phyloP scores from a whole-genome alignment of 345 rosid genomes.

The Punica granatum region DNA sequence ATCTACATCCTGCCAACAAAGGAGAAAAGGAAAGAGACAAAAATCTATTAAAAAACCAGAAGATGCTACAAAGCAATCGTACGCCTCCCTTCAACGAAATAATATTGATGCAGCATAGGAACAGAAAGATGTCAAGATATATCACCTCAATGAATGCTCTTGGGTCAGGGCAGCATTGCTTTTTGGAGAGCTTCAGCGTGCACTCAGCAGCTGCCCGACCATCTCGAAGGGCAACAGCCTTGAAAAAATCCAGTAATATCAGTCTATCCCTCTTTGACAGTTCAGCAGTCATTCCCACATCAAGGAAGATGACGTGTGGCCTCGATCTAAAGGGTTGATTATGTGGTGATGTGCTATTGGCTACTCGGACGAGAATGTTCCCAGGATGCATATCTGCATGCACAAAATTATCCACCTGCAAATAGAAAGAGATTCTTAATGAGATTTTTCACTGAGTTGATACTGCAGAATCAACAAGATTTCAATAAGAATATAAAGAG shows the following conservation, averaged over 20 bases:
- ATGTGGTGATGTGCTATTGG: background rate
- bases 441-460: background rate
- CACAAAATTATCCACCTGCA: slow-evolving; percentile 18
- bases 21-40: background rate
- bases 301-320: slow-evolving; percentile 42
- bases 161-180: slow-evolving; percentile 16
- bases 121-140: background rate
- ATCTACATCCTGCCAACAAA: slow-evolving; percentile 19
- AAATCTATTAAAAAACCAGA: background rate
- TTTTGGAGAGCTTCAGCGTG: slow-evolving; percentile 13
- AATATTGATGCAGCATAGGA: background rate
- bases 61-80: background rate
- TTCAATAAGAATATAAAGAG: background rate
- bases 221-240: slow-evolving; percentile 38
- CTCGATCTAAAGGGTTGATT: slow-evolving; percentile 27
- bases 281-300: slow-evolving; percentile 48
- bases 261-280: slow-evolving; percentile 34
- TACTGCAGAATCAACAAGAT: background rate
- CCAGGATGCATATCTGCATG: slow-evolving; percentile 21
- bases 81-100: background rate
- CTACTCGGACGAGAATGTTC: slow-evolving; percentile 13
- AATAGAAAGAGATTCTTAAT: background rate
- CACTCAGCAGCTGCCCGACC: slow-evolving; percentile 42
- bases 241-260: slow-evolving; percentile 32
- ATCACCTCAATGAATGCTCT: slow-evolving; percentile 13